Evolutionary conservation across 1,284 basidiomycete species (phyloP), one percentile per base, ranked within the genome.

Genomic region (Xanthoconium separans): DNA sequence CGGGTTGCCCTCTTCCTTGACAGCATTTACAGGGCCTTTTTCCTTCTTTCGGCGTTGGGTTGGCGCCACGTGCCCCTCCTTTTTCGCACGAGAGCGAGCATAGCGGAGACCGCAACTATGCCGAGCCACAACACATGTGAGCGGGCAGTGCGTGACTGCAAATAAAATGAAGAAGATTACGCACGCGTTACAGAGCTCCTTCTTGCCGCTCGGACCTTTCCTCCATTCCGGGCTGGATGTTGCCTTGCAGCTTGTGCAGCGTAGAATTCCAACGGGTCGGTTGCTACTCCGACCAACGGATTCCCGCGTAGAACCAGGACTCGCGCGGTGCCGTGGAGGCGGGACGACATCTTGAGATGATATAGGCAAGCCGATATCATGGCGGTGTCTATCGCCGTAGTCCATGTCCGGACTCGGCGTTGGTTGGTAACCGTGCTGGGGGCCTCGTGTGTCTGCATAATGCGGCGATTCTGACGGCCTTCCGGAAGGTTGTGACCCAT

Each of bases 141-240:
- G 59, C 57, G 46, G 60, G 58, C 62, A 49, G 48, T 54, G 58
- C 44, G 15, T 37, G 54, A 51, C 49, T 54, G 54, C 27, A 27
- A 27, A 45, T 27, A 36, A 39, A 55, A 55, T 45, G 52, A 12
- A 53, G 39, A 54, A 51, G 39, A 58, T 58, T 53, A 81, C 89
- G 78, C 73, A 95, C 89, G 93, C 93, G 73, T 96, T 96, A 71
- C 93, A 96, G 44, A 96, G 76, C 69, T 94, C 91, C 75, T 95
- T 95, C 71, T 91, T 89, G 16, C 93, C 93, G 63, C 82, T 91
- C 52, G 89, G 89, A 16, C 89, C 93, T 71, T 96, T 94, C 64
- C 95, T 79, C 95, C 95, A 98, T 71, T 98, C 95, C 0, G 95
- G 95, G 62, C 90, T 93, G 50, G 87, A 85, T 13, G 85, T 89